Percentiles rank a stretch among this genome's conserved stretches.
Evolutionary conservation across 2,329 filamentous ascomycete species (phyloP).

Genomic region (Capronia americana): DNA sequence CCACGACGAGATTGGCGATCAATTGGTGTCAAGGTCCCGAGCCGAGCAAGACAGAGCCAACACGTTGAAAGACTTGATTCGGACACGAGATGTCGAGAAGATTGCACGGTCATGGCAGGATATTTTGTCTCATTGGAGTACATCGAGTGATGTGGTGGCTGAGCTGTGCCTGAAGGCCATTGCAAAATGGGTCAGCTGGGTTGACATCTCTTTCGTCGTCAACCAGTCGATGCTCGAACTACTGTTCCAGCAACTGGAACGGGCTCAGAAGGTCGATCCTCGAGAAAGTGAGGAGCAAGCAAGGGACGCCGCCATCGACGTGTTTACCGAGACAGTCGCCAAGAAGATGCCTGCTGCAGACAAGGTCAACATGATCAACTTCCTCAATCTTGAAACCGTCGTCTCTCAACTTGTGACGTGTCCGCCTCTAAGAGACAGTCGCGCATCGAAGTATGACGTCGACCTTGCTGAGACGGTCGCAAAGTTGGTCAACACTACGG

Average conservation of each 20-base stretch:
- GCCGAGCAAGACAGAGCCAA: constrained; percentile 84
- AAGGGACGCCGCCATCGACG: constrained; percentile 88
- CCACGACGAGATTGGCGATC: constrained; percentile 96
- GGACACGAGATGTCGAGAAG: constrained; percentile 84
- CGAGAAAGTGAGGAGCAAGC: constrained; percentile 79
- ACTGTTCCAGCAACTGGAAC: constrained; percentile 86
- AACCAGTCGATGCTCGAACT: constrained; percentile 85
- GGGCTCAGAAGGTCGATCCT: constrained; percentile 65
- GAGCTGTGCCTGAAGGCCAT: constrained; percentile 91
- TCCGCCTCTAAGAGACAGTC: constrained; percentile 77
- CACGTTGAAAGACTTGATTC: constrained; percentile 87
- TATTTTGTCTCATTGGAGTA: constrained; percentile 78
- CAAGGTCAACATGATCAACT: constrained; percentile 92
- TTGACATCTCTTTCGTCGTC: constrained; percentile 91
- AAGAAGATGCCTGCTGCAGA: constrained; percentile 97
- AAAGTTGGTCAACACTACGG: constrained; percentile 89
- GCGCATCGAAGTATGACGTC: constrained; percentile 88
- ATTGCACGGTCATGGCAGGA: constrained; percentile 91
- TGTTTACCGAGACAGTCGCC: constrained; percentile 91
- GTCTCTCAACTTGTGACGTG: constrained; percentile 85
- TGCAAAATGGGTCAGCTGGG: constrained; percentile 98
- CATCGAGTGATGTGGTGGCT: constrained; percentile 73
- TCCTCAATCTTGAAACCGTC: constrained; percentile 85
- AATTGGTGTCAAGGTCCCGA: constrained; percentile 78
- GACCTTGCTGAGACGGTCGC: constrained; percentile 94